Conservation (phyloP, 305 asterid species). For the Andrographis paniculata region DNA sequence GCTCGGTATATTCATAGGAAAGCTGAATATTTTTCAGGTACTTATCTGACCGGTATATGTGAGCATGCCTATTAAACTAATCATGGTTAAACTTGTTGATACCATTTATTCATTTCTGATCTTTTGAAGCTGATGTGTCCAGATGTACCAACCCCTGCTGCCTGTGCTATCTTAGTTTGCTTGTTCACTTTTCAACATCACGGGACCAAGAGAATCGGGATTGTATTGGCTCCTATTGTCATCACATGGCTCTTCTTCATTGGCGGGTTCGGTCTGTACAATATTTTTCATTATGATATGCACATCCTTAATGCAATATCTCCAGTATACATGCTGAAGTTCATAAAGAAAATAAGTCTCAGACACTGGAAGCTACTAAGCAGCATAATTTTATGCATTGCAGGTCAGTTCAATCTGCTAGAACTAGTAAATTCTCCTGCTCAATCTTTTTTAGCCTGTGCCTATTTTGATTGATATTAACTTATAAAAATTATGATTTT, state of each 20-base stretch:
- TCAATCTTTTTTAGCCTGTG: too few species aligned
- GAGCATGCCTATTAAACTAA: too few species aligned
- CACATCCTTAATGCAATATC: conserved; percentile 56
- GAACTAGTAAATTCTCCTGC: neutral
- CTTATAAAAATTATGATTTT: neutral
- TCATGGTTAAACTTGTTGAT: too few species aligned
- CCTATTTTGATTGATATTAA: neutral
- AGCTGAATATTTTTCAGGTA: too few species aligned
- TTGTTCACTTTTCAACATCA: conserved; percentile 79
- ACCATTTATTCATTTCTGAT: conserved; percentile 14
- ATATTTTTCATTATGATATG: conserved; percentile 38
- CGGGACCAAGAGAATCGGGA: conserved; percentile 72
- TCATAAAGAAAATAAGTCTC: conserved; percentile 43
- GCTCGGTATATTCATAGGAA: too few species aligned
- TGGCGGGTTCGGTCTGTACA: conserved; percentile 67
- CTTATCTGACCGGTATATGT: too few species aligned
- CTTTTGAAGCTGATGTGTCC: conserved; percentile 21
- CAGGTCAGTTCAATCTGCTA: conserved; percentile 47
- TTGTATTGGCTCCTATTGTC: conserved; percentile 82
- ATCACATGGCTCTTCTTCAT: conserved; percentile 70
- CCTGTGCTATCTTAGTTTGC: conserved; percentile 75
- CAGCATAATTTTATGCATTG: conserved; percentile 63
- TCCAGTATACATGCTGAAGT: conserved; percentile 72
- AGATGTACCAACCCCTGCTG: conserved; percentile 80
- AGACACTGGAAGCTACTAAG: conserved; percentile 74